Evolutionary conservation across 148 eudicot genomes (phyloP).

Genomic region (Chenopodium album): DNA sequence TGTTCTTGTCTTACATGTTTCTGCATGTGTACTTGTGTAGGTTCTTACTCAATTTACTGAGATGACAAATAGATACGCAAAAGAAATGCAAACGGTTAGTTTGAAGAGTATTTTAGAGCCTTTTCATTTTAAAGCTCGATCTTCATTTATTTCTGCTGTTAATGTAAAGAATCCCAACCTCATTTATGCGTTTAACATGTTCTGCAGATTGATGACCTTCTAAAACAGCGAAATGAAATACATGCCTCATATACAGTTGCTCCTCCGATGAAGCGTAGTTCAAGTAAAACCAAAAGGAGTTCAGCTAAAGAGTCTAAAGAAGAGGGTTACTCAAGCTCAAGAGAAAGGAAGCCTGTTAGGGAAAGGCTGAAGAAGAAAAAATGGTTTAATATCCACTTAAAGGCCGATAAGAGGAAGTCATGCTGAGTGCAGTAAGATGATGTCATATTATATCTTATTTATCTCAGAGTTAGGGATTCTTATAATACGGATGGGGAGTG

Average conservation of each 20-base stretch:
- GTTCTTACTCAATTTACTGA: slow-evolving; percentile 86
- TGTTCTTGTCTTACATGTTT: slow-evolving; percentile 4
- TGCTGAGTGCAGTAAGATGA: slow-evolving; percentile 40
- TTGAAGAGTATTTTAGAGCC: not conserved
- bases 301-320: slow-evolving; percentile 55
- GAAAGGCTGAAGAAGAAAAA: slow-evolving; percentile 75
- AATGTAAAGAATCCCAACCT: not conserved
- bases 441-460: not conserved
- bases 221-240: slow-evolving; percentile 74
- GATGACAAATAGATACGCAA: slow-evolving; percentile 81
- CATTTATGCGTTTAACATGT: not conserved
- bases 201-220: slow-evolving; percentile 79
- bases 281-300: slow-evolving; percentile 61
- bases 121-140: not conserved
- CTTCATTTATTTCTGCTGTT: not conserved
- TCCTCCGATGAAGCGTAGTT: slow-evolving; percentile 61
- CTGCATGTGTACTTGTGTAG: slow-evolving; percentile 39
- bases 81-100: slow-evolving; percentile 93
- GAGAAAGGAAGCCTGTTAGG: slow-evolving; percentile 58
- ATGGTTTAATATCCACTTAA: slow-evolving; percentile 76
- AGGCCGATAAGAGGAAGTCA: slow-evolving; percentile 68
- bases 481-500: not conserved
- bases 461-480: not conserved
- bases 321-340: slow-evolving; percentile 47
- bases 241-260: slow-evolving; percentile 66